These are phyloP conservation scores for Solanum bulbocastanum DNA, from an alignment of 257 asterid species.

Conservation along the genomic window DNA sequence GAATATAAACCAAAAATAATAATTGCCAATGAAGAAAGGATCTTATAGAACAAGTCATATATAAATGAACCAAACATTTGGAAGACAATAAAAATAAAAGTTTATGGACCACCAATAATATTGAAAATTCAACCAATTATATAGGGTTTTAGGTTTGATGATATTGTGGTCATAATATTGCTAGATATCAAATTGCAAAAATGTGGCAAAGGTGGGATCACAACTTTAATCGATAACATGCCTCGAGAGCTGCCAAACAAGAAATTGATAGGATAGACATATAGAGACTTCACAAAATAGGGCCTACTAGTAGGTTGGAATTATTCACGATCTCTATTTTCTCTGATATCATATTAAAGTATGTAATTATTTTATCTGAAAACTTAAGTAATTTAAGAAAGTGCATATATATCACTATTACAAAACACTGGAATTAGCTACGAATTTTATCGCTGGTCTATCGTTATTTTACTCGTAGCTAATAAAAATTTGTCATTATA, in stretches of 20 bases:
- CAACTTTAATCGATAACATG: neutral
- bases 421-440: too few relatives aligned
- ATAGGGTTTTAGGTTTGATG: neutral
- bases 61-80: neutral
- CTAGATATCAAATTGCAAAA: neutral
- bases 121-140: neutral
- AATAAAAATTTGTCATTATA: too few relatives aligned
- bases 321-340: too few relatives aligned
- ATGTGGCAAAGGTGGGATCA: neutral
- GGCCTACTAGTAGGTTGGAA: neutral
- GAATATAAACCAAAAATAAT: too few relatives aligned
- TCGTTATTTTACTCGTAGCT: too few relatives aligned
- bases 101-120: neutral
- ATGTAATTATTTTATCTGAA: neutral
- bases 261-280: neutral
- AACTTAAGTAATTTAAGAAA: neutral
- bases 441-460: accelerated
- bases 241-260: neutral
- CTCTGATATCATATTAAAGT: neutral
- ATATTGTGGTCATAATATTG: neutral
- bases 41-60: neutral
- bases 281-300: neutral
- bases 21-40: neutral
- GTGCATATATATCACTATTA: too few relatives aligned
- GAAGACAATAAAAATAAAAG: neutral